Evolutionary conservation across 108 stramenopile genomes (phyloP).

Genomic region (Pseudonitzschia multistriata): DNA sequence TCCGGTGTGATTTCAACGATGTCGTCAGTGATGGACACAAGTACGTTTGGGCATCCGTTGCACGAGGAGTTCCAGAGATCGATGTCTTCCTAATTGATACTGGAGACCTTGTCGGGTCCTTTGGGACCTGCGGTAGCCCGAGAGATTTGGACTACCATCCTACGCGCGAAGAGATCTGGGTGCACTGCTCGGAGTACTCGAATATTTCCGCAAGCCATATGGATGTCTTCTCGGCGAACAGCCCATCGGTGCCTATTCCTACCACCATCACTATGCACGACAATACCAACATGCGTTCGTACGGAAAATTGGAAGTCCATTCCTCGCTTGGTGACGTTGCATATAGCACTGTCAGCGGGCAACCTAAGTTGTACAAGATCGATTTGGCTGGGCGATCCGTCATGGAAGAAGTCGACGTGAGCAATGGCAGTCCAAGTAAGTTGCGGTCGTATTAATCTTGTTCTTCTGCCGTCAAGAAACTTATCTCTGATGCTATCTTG

Average conservation of each 20-base stretch:
- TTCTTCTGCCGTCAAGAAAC: too few species aligned
- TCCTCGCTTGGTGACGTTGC: constrained; percentile 18
- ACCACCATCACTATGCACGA: neutral
- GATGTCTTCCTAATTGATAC: constrained; percentile 22
- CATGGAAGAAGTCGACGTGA: neutral
- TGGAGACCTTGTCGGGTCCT: constrained; percentile 15
- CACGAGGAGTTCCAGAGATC: neutral
- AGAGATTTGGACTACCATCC: constrained; percentile 23
- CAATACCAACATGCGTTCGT: neutral
- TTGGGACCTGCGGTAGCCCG: constrained; percentile 17
- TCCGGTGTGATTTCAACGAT: constrained; percentile 15
- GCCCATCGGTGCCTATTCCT: neutral
- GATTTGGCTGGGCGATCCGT: constrained; percentile 10
- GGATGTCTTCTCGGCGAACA: constrained; percentile 24
- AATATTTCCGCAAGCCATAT: constrained; percentile 1
- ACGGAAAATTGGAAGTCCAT: constrained; percentile 14
- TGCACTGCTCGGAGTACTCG: constrained; percentile 15
- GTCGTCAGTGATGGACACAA: constrained; percentile 22
- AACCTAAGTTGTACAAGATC: constrained; percentile 18
- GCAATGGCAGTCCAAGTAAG: neutral
- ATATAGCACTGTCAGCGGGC: constrained; percentile 10
- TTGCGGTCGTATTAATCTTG: too few species aligned
- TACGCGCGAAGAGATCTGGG: constrained; percentile 29
- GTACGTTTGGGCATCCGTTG: constrained; percentile 20
- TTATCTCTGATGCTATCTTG: neutral